Conservation (phyloP, 1,284 basidiomycete species). For the Ustilago tritici region DNA sequence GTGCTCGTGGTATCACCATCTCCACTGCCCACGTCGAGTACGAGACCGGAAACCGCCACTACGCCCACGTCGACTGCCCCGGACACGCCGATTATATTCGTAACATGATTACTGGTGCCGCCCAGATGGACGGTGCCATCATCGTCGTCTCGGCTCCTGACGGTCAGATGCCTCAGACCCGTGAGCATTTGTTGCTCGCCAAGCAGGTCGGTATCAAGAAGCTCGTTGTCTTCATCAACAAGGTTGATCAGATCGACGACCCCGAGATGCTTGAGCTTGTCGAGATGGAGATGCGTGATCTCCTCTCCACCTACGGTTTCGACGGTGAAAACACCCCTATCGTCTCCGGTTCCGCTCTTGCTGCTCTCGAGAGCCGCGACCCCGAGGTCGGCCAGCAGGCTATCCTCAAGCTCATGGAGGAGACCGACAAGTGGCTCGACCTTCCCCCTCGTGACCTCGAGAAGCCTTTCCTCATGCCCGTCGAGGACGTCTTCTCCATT, state of each 20-base stretch:
- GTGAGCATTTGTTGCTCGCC: slow-evolving; percentile 96
- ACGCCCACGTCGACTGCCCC: slow-evolving; percentile 99
- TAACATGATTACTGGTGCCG: slow-evolving; percentile 99
- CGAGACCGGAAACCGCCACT: slow-evolving; percentile 88
- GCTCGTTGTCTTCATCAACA: slow-evolving; percentile 99
- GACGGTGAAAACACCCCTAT: slow-evolving; percentile 98
- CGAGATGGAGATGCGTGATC: slow-evolving; percentile 99
- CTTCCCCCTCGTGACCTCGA: slow-evolving; percentile 95
- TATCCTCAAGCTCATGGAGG: slow-evolving; percentile 85
- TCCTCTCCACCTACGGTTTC: slow-evolving; percentile 86
- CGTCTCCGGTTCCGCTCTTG: slow-evolving; percentile 94
- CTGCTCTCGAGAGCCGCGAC: slow-evolving; percentile 89
- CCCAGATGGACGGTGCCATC: slow-evolving; percentile 86
- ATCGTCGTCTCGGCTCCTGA: slow-evolving; percentile 94
- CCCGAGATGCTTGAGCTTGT: slow-evolving; percentile 99
- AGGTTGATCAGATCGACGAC: slow-evolving; percentile 96
- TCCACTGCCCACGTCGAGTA: slow-evolving; percentile 91
- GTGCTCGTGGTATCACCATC: slow-evolving; percentile 99
- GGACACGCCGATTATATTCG: slow-evolving; percentile 72
- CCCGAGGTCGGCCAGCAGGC: slow-evolving; percentile 83
- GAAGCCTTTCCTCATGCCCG: slow-evolving; percentile 95
- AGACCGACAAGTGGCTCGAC: slow-evolving; percentile 95
- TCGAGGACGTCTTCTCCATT: slow-evolving; percentile 98
- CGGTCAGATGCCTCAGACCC: slow-evolving; percentile 99
- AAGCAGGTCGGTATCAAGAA: slow-evolving; percentile 98